phyloP scores from a whole-genome alignment of 805 yeast genomes.

The Candida oleophila region DNA sequence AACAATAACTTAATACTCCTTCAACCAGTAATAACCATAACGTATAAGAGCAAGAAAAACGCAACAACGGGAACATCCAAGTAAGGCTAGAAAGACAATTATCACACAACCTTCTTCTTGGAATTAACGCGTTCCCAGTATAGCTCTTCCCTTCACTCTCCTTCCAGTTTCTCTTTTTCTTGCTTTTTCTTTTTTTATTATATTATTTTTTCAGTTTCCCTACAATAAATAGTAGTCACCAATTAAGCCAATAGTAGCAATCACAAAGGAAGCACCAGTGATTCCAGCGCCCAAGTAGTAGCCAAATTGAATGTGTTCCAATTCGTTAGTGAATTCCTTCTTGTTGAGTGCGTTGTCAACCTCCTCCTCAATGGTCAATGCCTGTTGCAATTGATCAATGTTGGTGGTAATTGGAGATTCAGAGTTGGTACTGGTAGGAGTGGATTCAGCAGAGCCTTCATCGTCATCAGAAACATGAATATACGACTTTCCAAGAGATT shows the following conservation, averaged over 20 bases:
- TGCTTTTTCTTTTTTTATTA: background rate
- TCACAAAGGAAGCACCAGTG: constrained; percentile 44
- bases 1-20: background rate
- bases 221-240: constrained; percentile 45
- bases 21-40: background rate
- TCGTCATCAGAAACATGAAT: constrained; percentile 42
- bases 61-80: no score
- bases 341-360: constrained; percentile 42
- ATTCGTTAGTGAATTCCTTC: constrained; percentile 25
- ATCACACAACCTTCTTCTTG: no score
- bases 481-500: constrained; percentile 38
- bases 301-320: constrained; percentile 29
- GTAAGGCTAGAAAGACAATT: no score
- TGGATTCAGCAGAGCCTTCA: constrained; percentile 20
- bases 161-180: background rate
- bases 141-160: no score
- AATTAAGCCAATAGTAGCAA: constrained; percentile 54
- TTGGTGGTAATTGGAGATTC: constrained; percentile 8
- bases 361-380: constrained; percentile 38
- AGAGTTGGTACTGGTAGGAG: constrained; percentile 23
- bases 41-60: background rate
- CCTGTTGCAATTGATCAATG: constrained; percentile 15
- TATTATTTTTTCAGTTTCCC: no score
- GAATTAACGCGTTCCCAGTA: no score
- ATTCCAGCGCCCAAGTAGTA: constrained; percentile 42